Base-by-base conservation (phyloP, 192 early-diverging fungal genomes). In the Podochytrium sp. region DNA sequence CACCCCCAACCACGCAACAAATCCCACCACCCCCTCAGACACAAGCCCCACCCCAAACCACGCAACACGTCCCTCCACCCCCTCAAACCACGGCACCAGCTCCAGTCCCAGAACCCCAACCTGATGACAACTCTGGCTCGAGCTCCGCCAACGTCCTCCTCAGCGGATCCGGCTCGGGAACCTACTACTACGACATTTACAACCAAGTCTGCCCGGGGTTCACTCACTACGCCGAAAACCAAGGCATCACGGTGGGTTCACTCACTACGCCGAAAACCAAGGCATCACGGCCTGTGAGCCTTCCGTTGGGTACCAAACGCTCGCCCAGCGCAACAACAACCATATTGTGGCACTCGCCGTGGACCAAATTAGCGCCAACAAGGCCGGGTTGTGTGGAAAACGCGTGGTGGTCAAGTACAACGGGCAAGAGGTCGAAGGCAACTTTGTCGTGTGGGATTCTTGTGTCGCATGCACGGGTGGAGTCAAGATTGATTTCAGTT, bases 311-410 rank as follows among this genome's bases (percentile, higher is more conserved):
- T 57, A 57, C 55, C 18, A 12, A 20, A 57, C 0, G 12, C 55
- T 57, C 14, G 55, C 55, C n/a, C 12, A 57, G n/a, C 55, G 29
- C 29, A 18, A 29, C 20, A 30, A 57, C 55, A 57, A 57, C 55
- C 14, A 27, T 29, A 57, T 57, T 57, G 55, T 57, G 12, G 55
- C 55, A 30, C 55, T 57, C 29, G 55, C 55, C 14, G 1, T 57
- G 29, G 55, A 57, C 29, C 55, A 57, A 57, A 57, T 57, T 18
- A 57, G 30, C 55, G 55, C 55, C n/a, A 57, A 57, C 29, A 57
- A 57, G 55, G 55, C 55, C 55, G 55, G 18, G 12, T 29, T 57
- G 55, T 57, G 55, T 10, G 55, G 55, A 12, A 57, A 57, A 30
- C 55, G 55, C 18, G 55, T 57, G n/a, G 30, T 27, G 14, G 29